A percentile compares a stretch with the other conserved stretches of the same genome.
These are phyloP conservation scores for Eutrema heterophyllum DNA, from an alignment of 345 rosid species.

Conservation along the genomic window DNA sequence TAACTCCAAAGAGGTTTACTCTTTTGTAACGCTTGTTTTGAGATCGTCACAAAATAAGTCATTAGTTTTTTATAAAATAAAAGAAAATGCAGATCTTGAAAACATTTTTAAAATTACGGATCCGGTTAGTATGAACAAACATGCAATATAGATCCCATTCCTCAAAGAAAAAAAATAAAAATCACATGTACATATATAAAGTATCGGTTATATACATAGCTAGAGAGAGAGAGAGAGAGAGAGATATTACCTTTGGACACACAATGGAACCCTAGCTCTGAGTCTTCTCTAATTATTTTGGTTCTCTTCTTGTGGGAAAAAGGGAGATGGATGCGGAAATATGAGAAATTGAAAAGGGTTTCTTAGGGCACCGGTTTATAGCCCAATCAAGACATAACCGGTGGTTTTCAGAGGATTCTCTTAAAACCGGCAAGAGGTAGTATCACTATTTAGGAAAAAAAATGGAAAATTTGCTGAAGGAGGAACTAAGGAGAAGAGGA, in stretches of 20 bases:
- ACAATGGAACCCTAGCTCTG: conserved; percentile 24
- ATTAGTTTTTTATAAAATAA: not conserved
- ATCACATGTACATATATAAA: not conserved
- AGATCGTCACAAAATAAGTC: conserved; percentile 7
- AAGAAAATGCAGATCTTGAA: conserved; percentile 24
- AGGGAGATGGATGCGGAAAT: not conserved
- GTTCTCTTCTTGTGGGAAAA: not conserved
- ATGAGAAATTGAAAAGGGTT: not conserved
- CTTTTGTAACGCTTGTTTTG: conserved; percentile 12
- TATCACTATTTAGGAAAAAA: not conserved
- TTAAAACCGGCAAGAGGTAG: not conserved
- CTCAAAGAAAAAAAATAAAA: not conserved
- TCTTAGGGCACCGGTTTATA: not conserved
- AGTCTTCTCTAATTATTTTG: not conserved
- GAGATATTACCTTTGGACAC: conserved; percentile 12
- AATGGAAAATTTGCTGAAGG: conserved; percentile 25
- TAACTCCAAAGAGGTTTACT: conserved; percentile 5
- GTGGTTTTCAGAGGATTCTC: not conserved
- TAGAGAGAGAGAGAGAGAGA: conserved; percentile 8
- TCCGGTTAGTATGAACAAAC: not conserved
- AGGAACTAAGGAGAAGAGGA: conserved; percentile 20
- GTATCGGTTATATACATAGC: not conserved
- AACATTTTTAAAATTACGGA: not conserved
- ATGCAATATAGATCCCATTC: conserved; percentile 19
- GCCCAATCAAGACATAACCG: conserved; percentile 3